phyloP scores from a whole-genome alignment of 768 basidiomycete genomes.

The Trametes maxima region DNA sequence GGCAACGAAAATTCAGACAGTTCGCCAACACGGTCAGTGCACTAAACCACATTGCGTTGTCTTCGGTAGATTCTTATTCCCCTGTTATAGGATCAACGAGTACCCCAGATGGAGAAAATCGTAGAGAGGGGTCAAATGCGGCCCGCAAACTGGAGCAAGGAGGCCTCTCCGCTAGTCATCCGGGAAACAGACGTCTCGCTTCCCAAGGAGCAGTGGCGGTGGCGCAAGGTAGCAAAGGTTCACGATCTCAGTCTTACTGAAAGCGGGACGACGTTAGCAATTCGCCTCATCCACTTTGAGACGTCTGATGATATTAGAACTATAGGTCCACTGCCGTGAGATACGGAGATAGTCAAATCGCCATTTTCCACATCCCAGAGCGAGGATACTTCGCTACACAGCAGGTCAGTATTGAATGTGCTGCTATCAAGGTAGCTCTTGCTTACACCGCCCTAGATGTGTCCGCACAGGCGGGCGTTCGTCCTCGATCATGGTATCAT shows the following conservation, averaged over 20 bases:
- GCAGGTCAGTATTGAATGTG: slow-evolving; percentile 46
- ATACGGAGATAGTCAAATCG: slow-evolving; percentile 67
- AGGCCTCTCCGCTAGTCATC: slow-evolving; percentile 51
- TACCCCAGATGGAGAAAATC: slow-evolving; percentile 50
- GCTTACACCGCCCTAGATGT: slow-evolving; percentile 38
- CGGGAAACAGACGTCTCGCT: slow-evolving; percentile 40
- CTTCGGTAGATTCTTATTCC: not conserved
- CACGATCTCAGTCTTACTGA: slow-evolving; percentile 51
- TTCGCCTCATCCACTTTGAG: not conserved
- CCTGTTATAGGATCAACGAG: slow-evolving; percentile 44
- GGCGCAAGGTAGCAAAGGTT: slow-evolving; percentile 51
- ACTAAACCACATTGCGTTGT: not conserved
- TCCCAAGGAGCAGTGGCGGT: slow-evolving; percentile 57
- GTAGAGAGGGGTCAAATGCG: slow-evolving; percentile 62
- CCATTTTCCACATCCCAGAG: slow-evolving; percentile 64
- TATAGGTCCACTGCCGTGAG: slow-evolving; percentile 52
- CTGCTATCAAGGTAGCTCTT: slow-evolving; percentile 43
- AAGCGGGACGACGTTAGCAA: slow-evolving; percentile 47
- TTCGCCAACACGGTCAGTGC: slow-evolving; percentile 61
- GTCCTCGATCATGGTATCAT: slow-evolving; percentile 72
- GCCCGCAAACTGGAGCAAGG: slow-evolving; percentile 71
- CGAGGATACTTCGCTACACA: slow-evolving; percentile 67
- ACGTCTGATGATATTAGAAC: not conserved
- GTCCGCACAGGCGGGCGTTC: slow-evolving; percentile 59
- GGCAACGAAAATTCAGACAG: slow-evolving; percentile 56